These are phyloP conservation scores for Kluyveromyces siamensis DNA, from an alignment of 805 yeast genomes.

Conservation along the genomic window DNA sequence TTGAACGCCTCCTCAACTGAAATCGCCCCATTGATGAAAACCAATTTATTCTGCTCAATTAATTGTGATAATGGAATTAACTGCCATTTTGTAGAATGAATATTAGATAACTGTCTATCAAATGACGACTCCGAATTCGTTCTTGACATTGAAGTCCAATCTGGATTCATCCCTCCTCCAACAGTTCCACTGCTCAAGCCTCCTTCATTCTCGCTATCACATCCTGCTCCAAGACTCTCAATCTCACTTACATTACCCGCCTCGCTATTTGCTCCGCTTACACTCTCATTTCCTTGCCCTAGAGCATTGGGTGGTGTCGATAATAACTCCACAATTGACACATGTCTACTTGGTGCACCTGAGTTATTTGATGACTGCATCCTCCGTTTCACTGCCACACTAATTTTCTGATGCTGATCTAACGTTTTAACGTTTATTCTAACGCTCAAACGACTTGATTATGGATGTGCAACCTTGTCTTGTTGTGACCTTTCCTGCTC, in stretches of 20 bases:
- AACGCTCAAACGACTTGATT: too few species aligned
- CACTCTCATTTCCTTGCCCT: not conserved
- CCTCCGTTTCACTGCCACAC: constrained; percentile 5
- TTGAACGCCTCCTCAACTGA: constrained; percentile 89
- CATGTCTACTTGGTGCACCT: constrained; percentile 32
- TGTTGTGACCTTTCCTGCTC: too few species aligned
- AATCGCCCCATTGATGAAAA: constrained; percentile 53
- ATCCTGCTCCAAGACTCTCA: not conserved
- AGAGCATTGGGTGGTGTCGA: constrained; percentile 53
- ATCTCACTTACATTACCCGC: not conserved
- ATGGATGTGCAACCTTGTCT: too few species aligned
- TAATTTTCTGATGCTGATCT: too few species aligned
- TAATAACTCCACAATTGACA: constrained; percentile 66
- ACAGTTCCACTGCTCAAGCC: not conserved
- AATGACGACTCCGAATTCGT: constrained; percentile 20
- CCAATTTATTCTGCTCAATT: constrained; percentile 68
- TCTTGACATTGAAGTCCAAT: constrained; percentile 48
- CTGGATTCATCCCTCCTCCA: constrained; percentile 43
- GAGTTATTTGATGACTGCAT: constrained; percentile 3
- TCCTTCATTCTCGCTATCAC: constrained; percentile 1
- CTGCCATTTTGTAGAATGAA: constrained; percentile 48
- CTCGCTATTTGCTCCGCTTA: not conserved
- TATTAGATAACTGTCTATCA: constrained; percentile 8
- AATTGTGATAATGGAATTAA: constrained; percentile 63
- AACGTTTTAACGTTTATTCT: too few species aligned